Percentiles rank a stretch among this genome's conserved stretches.
Evolutionary conservation across 441 rosid species (phyloP).

Genomic region (Gossypium schwendimanii): DNA sequence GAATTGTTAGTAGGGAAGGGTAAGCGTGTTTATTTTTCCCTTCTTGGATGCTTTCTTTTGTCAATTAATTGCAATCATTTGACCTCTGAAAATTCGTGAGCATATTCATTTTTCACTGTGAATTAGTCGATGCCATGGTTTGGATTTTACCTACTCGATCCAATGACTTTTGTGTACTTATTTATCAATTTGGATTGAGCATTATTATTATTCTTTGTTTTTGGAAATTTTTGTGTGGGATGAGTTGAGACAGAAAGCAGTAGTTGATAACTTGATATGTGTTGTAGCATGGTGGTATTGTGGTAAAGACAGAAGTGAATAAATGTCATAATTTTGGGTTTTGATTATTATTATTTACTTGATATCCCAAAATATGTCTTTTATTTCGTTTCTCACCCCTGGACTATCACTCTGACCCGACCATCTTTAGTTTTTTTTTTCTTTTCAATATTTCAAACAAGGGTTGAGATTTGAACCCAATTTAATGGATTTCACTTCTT

Average conservation of each 20-base stretch:
- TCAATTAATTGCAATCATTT: neutral
- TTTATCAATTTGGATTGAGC: neutral
- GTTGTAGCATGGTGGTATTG: too few species aligned
- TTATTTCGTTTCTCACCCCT: neutral
- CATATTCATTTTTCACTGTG: too few species aligned
- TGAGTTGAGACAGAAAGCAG: too few species aligned
- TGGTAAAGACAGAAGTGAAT: too few species aligned
- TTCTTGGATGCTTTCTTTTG: neutral
- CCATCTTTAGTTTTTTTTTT: too few species aligned
- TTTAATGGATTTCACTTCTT: too few species aligned
- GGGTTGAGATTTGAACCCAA: too few species aligned
- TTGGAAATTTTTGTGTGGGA: neutral
- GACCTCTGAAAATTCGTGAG: neutral
- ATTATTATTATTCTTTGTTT: neutral
- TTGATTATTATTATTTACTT: too few species aligned
- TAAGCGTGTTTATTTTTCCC: neutral
- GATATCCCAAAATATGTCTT: neutral
- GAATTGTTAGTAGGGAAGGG: neutral
- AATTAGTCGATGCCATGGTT: too few species aligned
- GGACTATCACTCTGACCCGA: slow-evolving; percentile 3
- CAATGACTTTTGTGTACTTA: neutral
- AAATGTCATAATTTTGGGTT: too few species aligned
- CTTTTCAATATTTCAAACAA: too few species aligned
- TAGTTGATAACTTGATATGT: too few species aligned
- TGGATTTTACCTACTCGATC: neutral